Evolutionary conservation across 2,329 filamentous ascomycete species (phyloP).

Genomic region (Neurospora sp.): DNA sequence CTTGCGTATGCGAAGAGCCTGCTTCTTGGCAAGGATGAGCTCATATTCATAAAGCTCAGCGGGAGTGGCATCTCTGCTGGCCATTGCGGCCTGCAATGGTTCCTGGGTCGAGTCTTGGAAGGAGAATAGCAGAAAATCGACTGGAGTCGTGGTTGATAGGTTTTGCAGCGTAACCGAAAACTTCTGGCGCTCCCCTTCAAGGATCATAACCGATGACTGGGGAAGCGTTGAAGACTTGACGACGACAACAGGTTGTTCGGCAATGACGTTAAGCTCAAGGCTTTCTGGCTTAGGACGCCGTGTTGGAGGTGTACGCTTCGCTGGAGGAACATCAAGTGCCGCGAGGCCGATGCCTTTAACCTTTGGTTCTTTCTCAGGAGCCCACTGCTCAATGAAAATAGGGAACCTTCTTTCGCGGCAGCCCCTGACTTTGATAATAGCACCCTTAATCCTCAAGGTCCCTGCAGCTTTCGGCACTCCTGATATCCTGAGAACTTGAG

Average conservation of each 20-base stretch:
- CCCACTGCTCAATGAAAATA: constrained; percentile 72
- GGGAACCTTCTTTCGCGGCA: constrained; percentile 78
- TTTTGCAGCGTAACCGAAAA: constrained; percentile 80
- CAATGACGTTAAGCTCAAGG: constrained; percentile 64
- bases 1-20: constrained; percentile 50
- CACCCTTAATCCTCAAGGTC: constrained; percentile 64
- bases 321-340: constrained; percentile 40
- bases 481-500: constrained; percentile 65
- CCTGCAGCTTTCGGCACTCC: constrained; percentile 62
- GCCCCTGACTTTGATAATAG: constrained; percentile 67
- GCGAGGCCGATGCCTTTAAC: constrained; percentile 65
- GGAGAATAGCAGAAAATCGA: constrained; percentile 78
- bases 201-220: constrained; percentile 81
- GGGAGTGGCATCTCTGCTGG: constrained; percentile 65
- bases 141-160: constrained; percentile 56
- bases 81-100: constrained; percentile 64
- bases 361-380: constrained; percentile 57
- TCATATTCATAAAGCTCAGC: constrained; percentile 82
- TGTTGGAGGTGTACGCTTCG: constrained; percentile 26
- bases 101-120: constrained; percentile 82
- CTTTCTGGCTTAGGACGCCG: constrained; percentile 34
- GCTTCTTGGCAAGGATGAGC: constrained; percentile 64
- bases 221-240: constrained; percentile 69
- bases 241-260: constrained; percentile 65
- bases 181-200: constrained; percentile 74